Base-by-base conservation (phyloP, 768 basidiomycete genomes). In the Chlorophyllum brunneum region DNA sequence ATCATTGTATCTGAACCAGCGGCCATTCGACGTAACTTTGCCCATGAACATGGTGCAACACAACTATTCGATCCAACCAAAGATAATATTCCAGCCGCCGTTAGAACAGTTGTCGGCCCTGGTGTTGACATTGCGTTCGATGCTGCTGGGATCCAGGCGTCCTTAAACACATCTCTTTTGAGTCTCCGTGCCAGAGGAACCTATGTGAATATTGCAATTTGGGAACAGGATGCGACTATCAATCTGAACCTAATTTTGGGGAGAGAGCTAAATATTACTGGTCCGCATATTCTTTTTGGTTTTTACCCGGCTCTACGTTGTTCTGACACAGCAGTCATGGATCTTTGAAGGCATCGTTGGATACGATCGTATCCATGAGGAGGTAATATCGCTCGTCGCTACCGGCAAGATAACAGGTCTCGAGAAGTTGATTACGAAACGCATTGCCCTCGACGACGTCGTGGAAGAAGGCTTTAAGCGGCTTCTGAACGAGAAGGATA, bases 71-170 rank as follows among this genome's bases (percentile, higher is more conserved):
- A 77, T 44, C 75, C 76, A 2, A 59, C 56, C 15, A 41, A n/a
- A 15, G 63, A 70, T 54, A 50, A 73, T 24, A 58, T 63, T 3
- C 52, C 59, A 0, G 61, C 59, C 1, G 63, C 66, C 5, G 43
- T 63, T 18, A 54, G 63, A 24, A 62, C 64, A 1, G 75, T 65
- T 11, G 56, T 48, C 27, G 64, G 63, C 10, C 36, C 57, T 2
- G 77, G 77, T 22, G 74, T 73, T 8, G 73, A 77, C 52, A 63
- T 77, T 39, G 73, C 67, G 3, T 77, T 76, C 56, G 78, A 80
- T 39, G 74, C 75, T 15, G 74, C 76, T 3, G 77, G 77, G 0
- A 56, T 68, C 2, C 72, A 75, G 55, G 61, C 62, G 11, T 66
- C 69, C 38, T 48, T 78, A 11, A 67, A 71, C 30, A 56, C 65